Evolutionary conservation across 1,139 yeast genomes (phyloP).

Genomic region (Blastobotrys illinoisensis): DNA sequence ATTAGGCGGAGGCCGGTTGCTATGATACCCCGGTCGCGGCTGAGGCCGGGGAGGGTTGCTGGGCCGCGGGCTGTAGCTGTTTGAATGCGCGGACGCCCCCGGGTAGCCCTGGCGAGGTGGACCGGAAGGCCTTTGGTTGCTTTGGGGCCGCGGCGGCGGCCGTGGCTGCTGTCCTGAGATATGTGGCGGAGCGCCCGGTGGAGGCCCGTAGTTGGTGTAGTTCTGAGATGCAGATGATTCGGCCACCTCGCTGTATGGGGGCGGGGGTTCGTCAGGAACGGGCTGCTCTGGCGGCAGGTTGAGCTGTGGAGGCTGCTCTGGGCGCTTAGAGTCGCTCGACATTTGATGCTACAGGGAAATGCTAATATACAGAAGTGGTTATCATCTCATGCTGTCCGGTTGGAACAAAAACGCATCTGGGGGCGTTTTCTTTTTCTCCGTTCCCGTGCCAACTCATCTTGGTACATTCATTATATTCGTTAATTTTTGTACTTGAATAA

Average conservation of each 20-base stretch:
- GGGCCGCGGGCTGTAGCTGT: background rate
- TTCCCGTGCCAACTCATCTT: background rate
- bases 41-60: no score
- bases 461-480: no score
- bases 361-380: no score
- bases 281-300: conserved; percentile 19
- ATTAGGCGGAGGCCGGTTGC: background rate
- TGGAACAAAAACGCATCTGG: background rate
- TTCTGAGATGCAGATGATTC: conserved; percentile 1
- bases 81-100: background rate
- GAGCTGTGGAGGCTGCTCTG: background rate
- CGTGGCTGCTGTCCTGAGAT: conserved; percentile 6
- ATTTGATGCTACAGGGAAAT: background rate
- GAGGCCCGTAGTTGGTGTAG: conserved; percentile 15
- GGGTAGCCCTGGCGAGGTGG: conserved; percentile 2
- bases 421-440: background rate
- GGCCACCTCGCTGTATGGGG: conserved; percentile 20
- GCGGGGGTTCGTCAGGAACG: conserved; percentile 24
- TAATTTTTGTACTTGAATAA: no score
- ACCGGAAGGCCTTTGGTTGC: background rate
- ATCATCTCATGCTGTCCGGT: background rate
- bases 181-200: conserved; percentile 19
- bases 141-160: conserved; percentile 2
- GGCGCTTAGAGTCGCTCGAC: background rate
- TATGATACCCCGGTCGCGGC: background rate